A percentile compares a stretch with the other conserved stretches of the same genome.
These are phyloP conservation scores for Pseudonectria buxi DNA, from an alignment of 2,329 filamentous ascomycete species.

Conservation along the genomic window DNA sequence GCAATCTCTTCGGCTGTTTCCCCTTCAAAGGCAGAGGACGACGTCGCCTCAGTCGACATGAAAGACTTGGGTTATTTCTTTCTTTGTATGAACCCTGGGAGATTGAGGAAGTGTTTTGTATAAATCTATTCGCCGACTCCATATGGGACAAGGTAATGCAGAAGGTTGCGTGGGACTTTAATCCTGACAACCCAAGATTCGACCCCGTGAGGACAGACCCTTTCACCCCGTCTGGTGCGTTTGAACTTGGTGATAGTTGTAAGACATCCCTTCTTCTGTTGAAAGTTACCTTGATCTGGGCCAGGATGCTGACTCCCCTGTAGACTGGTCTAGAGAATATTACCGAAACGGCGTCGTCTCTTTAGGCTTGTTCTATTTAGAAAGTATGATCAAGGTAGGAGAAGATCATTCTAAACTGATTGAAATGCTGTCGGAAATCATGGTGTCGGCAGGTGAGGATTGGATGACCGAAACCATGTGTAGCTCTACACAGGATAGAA, in stretches of 20 bases:
- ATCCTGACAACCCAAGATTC: constrained; percentile 1
- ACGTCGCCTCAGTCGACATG: neutral
- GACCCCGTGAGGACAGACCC: neutral
- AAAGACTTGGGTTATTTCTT: neutral
- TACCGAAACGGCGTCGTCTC: neutral
- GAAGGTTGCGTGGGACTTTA: neutral
- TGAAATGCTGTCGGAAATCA: neutral
- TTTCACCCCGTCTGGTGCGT: neutral
- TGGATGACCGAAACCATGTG: neutral
- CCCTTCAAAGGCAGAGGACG: neutral
- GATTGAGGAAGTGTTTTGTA: neutral
- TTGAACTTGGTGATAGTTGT: neutral
- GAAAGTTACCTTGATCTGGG: too few relatives aligned
- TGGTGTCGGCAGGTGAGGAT: neutral
- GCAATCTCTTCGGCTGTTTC: neutral
- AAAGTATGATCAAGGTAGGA: neutral
- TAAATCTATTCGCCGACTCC: neutral
- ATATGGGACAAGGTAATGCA: neutral
- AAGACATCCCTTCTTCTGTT: neutral
- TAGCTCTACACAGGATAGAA: neutral
- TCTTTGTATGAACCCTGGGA: neutral
- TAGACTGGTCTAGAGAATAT: too few relatives aligned
- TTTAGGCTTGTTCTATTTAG: neutral
- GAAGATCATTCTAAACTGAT: neutral
- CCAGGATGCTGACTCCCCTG: neutral